Percentiles rank a stretch among this genome's conserved stretches.
These are phyloP conservation scores for Lactarius pseudohatsudake DNA, from an alignment of 768 basidiomycete species.

Conservation along the genomic window DNA sequence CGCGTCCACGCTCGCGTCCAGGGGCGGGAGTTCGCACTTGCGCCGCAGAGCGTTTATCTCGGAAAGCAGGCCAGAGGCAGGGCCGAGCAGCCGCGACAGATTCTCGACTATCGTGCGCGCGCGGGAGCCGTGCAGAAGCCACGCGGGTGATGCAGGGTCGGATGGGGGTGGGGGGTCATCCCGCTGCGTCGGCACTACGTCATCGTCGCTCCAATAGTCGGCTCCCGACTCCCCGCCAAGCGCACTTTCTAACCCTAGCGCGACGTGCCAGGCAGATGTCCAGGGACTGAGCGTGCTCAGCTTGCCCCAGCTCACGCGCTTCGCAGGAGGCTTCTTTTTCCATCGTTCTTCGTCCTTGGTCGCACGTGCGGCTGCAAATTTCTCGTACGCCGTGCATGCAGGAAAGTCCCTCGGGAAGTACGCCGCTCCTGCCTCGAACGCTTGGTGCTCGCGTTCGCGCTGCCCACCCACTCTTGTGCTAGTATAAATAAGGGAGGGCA, in stretches of 20 bases:
- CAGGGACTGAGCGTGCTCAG: constrained; percentile 71
- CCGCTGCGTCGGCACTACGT: constrained; percentile 59
- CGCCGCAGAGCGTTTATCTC: constrained; percentile 59
- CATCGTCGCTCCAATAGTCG: constrained; percentile 29
- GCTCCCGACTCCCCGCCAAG: constrained; percentile 9
- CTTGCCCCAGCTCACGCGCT: constrained; percentile 69
- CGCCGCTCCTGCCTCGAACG: constrained; percentile 72
- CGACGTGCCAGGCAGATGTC: constrained; percentile 69
- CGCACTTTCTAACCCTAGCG: constrained; percentile 51
- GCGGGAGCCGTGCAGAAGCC: constrained; percentile 68
- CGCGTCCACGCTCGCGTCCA: constrained; percentile 38
- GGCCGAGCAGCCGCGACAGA: constrained; percentile 41
- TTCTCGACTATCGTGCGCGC: constrained; percentile 47
- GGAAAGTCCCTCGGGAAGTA: constrained; percentile 87
- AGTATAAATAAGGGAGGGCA: constrained; percentile 76
- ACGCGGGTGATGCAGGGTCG: constrained; percentile 36
- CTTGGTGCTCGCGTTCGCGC: constrained; percentile 75
- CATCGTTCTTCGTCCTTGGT: constrained; percentile 58
- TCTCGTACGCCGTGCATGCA: constrained; percentile 50
- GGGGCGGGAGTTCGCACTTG: constrained; percentile 49
- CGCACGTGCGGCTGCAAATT: constrained; percentile 49
- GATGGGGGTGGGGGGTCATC: constrained; percentile 34
- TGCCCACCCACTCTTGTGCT: constrained; percentile 85
- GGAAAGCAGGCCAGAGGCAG: constrained; percentile 45
- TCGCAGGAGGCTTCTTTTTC: constrained; percentile 85